Base-by-base conservation (phyloP, 371 early-diverging fungal species). In the Mortierella polycephala region DNA sequence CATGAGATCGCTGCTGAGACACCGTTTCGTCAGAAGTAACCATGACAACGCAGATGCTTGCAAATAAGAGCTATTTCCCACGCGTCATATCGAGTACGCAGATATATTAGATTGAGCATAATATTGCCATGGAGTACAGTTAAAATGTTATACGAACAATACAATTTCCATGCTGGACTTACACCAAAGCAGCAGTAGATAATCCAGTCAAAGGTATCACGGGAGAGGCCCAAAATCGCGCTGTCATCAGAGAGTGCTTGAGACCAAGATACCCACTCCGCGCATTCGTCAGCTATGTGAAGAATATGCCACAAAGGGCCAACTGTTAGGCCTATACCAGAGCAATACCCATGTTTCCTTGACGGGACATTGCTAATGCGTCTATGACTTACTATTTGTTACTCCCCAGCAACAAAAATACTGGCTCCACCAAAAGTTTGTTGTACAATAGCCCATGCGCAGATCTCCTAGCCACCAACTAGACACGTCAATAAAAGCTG, bases 381-480 rank as follows among this genome's bases (percentile, higher is more conserved):
- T 6, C 14, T n/a, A 7, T 41, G 20, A 51, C 72, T 72, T 64
- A 74, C 71, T 77, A 84, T 84, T 81, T 64, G 74, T 72, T 57
- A 69, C 74, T 21, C 77, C 89, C 96, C 93, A 95, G 81, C 98
- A 98, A 82, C 98, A 98, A 82, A 96, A 97, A 69, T 92, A 86
- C 55, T 91, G 89, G 83, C 92, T 96, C 66, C 94, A 84, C 70
- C 93, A 90, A 86, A 94, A 96, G 50, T 87, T 92, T 1, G 89
- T 92, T 3, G 83, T 84, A 75, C 98, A 98, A 68, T 93, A 96
- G 0, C 98, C 98, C 57, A 87, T 81, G 72, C 93, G 92, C 62
- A 94, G 81, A 75, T 93, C 93, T 14, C 90, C 88, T 62, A 98
- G 83, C 87, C 91, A 90, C 82, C 91, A 92, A 42, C 93, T 89